Base-by-base conservation (phyloP, 192 early-diverging fungal species). In the Cladochytrium replicatum region DNA sequence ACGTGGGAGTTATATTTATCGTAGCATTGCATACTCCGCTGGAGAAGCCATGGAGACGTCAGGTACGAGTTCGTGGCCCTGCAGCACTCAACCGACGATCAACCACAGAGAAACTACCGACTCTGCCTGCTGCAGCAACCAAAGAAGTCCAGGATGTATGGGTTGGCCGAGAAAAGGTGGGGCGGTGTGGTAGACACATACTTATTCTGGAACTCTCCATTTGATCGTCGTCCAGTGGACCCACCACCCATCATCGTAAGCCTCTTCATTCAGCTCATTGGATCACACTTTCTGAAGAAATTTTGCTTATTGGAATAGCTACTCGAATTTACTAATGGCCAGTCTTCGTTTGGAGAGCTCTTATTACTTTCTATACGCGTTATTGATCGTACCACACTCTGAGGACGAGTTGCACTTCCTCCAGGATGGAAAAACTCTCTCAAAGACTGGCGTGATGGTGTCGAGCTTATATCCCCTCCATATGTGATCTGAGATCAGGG, bases 321-420 rank as follows among this genome's bases (percentile, higher is more conserved):
- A 59, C 43, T 59, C 25, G 57, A 59, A 41, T 52, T 59, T 27
- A n/a, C 48, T 21, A 45, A 52, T 27, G 45, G 43, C 5, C n/a
- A 32, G 2, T 51, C 41, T n/a, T n/a, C n/a, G n/a, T n/a, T n/a
- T n/a, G n/a, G n/a, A n/a, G n/a, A n/a, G n/a, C n/a, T n/a, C 93
- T 4, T 93, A 91, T 66, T 93, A 90, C 66, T 97, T 97, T 60
- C 91, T 93, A 89, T 93, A 93, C 58, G 91, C 88, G 1, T 89
- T 89, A 2, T 63, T 97, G 31, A 83, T 93, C 63, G 78, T 80
- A 29, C 78, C 82, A 28, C 85, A 87, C 28, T 75, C 76, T 40
- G 82, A 85, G 38, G 81, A 89, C 53, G 89, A 97, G 60, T 65
- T 92, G 7, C 86, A 92, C 63, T 73, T 91, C 8, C 71, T 97